These are phyloP conservation scores for Cyclotella kingstonii DNA, from an alignment of 108 stramenopile genomes.

Conservation along the genomic window DNA sequence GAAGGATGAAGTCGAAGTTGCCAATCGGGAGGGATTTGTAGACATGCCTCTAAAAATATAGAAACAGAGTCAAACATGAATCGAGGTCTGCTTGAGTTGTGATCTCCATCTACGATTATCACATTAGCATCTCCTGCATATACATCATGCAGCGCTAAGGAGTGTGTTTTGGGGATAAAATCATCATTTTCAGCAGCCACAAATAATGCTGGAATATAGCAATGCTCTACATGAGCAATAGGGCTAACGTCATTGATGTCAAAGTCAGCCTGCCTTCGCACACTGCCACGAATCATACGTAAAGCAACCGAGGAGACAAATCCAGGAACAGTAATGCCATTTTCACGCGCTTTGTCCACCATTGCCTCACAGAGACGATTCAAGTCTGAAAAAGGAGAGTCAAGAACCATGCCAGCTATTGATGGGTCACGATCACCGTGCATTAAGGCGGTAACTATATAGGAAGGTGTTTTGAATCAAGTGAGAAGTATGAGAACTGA, in stretches of 20 bases:
- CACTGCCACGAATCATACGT: slow-evolving; percentile 80
- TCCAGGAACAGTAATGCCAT: slow-evolving; percentile 80
- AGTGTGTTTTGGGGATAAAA: slow-evolving; percentile 89
- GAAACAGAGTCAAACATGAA: slow-evolving; percentile 95
- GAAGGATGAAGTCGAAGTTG: slow-evolving; percentile 70
- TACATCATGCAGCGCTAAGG: slow-evolving; percentile 76
- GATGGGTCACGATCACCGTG: slow-evolving; percentile 96
- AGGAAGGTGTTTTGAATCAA: slow-evolving; percentile 77
- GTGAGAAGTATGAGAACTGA: not conserved
- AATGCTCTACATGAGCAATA: slow-evolving; percentile 84
- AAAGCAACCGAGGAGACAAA: slow-evolving; percentile 78
- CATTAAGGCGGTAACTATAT: slow-evolving; percentile 92
- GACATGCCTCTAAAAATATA: slow-evolving; percentile 90
- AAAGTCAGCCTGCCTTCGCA: slow-evolving; percentile 89
- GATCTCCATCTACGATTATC: slow-evolving; percentile 96
- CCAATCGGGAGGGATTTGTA: slow-evolving; percentile 81
- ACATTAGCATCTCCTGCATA: slow-evolving; percentile 98
- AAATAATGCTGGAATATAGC: slow-evolving; percentile 95
- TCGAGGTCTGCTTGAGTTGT: slow-evolving; percentile 92
- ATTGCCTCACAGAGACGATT: slow-evolving; percentile 92
- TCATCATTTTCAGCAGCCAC: slow-evolving; percentile 93
- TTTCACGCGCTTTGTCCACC: slow-evolving; percentile 93
- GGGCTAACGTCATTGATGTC: slow-evolving; percentile 89
- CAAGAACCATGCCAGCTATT: slow-evolving; percentile 96
- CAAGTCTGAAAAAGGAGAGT: slow-evolving; percentile 95